Percentiles rank a stretch among this genome's conserved stretches.
phyloP scores from a whole-genome alignment of 208 protist genomes.

The Leishmania arabica region DNA sequence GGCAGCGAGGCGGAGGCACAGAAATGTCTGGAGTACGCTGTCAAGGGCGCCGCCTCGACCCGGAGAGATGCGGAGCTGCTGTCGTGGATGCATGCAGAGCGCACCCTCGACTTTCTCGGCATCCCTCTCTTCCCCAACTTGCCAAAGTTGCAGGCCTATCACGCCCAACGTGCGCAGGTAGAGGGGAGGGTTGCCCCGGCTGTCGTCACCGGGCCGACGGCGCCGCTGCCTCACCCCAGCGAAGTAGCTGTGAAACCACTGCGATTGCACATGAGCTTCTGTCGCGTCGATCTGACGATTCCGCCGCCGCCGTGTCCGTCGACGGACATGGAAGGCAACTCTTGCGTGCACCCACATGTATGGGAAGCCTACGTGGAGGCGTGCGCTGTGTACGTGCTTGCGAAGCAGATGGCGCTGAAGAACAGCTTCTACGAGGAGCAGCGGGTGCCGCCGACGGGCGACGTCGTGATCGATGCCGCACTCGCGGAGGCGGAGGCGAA shows the following conservation, averaged over 20 bases:
- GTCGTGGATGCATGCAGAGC: constrained; percentile 91
- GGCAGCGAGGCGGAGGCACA: not conserved
- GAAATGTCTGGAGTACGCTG: constrained; percentile 20
- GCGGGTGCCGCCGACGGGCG: constrained; percentile 66
- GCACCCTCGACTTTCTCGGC: constrained; percentile 63
- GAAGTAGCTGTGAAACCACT: constrained; percentile 11
- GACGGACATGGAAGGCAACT: not conserved
- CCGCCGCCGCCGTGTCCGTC: constrained; percentile 1
- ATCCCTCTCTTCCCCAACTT: constrained; percentile 87
- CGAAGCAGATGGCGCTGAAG: constrained; percentile 37
- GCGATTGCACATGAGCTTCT: constrained; percentile 1
- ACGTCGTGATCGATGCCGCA: constrained; percentile 58
- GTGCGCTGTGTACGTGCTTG: constrained; percentile 62
- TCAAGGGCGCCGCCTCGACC: constrained; percentile 61
- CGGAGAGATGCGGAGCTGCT: constrained; percentile 87
- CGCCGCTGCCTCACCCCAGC: constrained; percentile 3
- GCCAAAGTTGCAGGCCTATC: constrained; percentile 72
- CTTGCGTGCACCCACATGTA: not conserved
- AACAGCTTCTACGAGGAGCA: constrained; percentile 68
- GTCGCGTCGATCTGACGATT: not conserved
- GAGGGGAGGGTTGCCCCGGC: constrained; percentile 51
- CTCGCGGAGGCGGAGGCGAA: constrained; percentile 59
- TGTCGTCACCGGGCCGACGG: constrained; percentile 7
- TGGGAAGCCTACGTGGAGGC: constrained; percentile 74
- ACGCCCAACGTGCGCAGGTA: constrained; percentile 45